phyloP scores from a whole-genome alignment of 2,329 filamentous ascomycete genomes.

The Apiospora malaysiana region DNA sequence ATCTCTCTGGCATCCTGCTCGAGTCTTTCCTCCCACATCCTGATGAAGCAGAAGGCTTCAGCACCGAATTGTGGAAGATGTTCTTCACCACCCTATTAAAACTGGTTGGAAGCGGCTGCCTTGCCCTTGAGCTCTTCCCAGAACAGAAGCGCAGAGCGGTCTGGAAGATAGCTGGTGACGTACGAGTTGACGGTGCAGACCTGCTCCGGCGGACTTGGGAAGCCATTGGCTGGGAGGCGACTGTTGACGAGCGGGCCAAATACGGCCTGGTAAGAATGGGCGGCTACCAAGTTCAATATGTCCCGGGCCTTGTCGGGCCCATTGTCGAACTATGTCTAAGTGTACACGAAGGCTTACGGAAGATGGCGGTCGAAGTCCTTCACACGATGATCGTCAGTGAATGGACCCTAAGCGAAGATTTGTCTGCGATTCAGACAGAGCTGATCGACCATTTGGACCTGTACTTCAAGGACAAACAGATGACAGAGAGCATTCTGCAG shows the following conservation, averaged over 20 bases:
- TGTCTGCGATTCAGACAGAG: constrained; percentile 90
- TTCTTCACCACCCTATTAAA: constrained; percentile 91
- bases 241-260: constrained; percentile 74
- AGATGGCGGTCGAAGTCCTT: constrained; percentile 89
- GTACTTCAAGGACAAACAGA: constrained; percentile 85
- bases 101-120: constrained; percentile 84
- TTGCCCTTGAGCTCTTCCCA: constrained; percentile 93
- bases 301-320: constrained; percentile 86
- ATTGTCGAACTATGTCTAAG: constrained; percentile 95
- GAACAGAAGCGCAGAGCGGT: constrained; percentile 96
- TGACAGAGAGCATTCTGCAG: constrained; percentile 88
- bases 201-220: constrained; percentile 88
- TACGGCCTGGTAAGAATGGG: constrained; percentile 87
- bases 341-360: constrained; percentile 88
- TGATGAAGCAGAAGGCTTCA: constrained; percentile 90
- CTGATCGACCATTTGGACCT: constrained; percentile 93
- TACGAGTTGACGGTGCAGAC: constrained; percentile 88
- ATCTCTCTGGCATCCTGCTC: constrained; percentile 79
- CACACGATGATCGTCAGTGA: constrained; percentile 99
- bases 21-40: constrained; percentile 85
- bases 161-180: constrained; percentile 98
- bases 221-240: constrained; percentile 95
- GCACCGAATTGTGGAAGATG: constrained; percentile 90
- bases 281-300: constrained; percentile 98
- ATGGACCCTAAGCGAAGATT: constrained; percentile 93